Percentiles rank a stretch among this genome's conserved stretches.
phyloP scores from a whole-genome alignment of 2,329 filamentous ascomycete species.

The Pseudocercospora fijiensis region DNA sequence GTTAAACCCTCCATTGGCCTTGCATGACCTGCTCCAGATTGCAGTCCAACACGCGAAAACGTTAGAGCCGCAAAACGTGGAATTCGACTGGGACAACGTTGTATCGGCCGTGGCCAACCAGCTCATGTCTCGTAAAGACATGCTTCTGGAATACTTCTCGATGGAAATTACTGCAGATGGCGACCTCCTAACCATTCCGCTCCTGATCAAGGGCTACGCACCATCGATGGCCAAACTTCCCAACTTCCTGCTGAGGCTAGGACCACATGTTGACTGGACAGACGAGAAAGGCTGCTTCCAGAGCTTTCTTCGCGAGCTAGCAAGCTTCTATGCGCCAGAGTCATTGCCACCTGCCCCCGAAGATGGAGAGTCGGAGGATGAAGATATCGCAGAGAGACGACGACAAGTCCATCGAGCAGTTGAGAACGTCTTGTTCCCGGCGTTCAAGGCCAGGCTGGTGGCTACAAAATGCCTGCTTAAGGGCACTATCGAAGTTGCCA shows the following conservation, averaged over 20 bases:
- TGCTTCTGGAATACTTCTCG: constrained; percentile 91
- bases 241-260: constrained; percentile 80
- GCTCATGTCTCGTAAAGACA: constrained; percentile 73
- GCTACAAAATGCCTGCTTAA: constrained; percentile 60
- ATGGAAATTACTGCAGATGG: constrained; percentile 77
- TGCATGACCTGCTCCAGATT: constrained; percentile 69
- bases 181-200: constrained; percentile 73
- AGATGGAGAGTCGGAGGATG: constrained; percentile 40
- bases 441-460: constrained; percentile 77
- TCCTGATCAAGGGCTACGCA: constrained; percentile 84
- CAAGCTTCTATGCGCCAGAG: constrained; percentile 88
- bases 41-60: constrained; percentile 66
- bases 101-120: constrained; percentile 65
- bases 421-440: constrained; percentile 86
- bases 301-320: constrained; percentile 79
- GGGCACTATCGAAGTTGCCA: constrained; percentile 39
- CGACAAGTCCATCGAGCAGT: constrained; percentile 66
- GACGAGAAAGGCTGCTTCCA: constrained; percentile 84
- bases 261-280: constrained; percentile 83
- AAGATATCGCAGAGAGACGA: constrained; percentile 49
- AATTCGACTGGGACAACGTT: constrained; percentile 66
- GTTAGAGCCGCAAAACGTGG: constrained; percentile 43
- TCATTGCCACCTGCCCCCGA: constrained; percentile 59
- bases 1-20: constrained; percentile 71
- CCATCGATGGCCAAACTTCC: constrained; percentile 85